Conservation (phyloP, 441 rosid genomes). For the Jatropha podagrica region DNA sequence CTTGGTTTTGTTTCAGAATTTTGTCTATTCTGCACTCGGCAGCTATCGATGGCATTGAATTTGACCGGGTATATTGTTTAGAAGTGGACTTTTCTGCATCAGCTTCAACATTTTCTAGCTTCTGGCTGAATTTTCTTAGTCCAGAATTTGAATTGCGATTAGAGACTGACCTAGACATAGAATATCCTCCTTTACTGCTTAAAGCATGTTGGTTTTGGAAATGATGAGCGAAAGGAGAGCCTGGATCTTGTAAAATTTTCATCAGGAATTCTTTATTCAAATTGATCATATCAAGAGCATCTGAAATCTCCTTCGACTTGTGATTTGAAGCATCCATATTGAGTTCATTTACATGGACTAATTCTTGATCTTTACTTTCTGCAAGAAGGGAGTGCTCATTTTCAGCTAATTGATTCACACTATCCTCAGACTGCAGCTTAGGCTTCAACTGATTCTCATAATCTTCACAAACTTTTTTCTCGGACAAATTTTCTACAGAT, state of each 20-base stretch:
- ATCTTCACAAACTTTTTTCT: conserved; percentile 35
- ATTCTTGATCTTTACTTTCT: conserved; percentile 31
- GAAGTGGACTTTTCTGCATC: conserved; percentile 14
- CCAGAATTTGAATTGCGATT: conserved; percentile 24
- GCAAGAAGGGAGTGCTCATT: neutral
- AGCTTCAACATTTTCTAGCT: conserved; percentile 10
- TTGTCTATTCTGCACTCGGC: conserved; percentile 38
- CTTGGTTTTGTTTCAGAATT: conserved; percentile 32
- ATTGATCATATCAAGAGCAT: conserved; percentile 53
- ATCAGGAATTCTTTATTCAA: conserved; percentile 55
- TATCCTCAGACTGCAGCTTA: neutral
- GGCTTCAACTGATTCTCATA: neutral
- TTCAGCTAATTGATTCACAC: conserved; percentile 13
- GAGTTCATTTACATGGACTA: conserved; percentile 23
- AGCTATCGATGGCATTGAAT: conserved; percentile 33
- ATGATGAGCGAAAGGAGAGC: conserved; percentile 50
- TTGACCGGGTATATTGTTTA: conserved; percentile 27
- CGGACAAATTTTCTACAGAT: conserved; percentile 23
- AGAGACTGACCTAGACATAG: conserved; percentile 53
- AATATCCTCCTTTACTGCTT: conserved; percentile 33
- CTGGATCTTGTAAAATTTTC: conserved; percentile 51
- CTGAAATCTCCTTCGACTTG: conserved; percentile 44
- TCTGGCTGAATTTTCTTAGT: conserved; percentile 17
- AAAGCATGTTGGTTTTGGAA: conserved; percentile 40
- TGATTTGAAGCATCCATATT: conserved; percentile 29